Base-by-base conservation (phyloP, 345 rosid genomes). In the Melastoma malabathricum region DNA sequence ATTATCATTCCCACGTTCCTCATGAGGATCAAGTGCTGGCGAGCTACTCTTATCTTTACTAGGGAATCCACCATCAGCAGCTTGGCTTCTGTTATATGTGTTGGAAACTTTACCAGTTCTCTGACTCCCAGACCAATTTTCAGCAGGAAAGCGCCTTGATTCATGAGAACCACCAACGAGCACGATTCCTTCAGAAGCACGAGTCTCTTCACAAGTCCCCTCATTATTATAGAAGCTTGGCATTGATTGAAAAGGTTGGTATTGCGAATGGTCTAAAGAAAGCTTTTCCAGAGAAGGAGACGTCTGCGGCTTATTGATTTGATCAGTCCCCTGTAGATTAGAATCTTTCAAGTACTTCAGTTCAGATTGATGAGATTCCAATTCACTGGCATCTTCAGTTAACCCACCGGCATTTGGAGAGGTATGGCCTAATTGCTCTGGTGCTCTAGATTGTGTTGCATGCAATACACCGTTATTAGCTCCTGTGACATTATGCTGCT, bases 261-360 rank as follows among this genome's bases (percentile, higher is more conserved):
- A 48, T 12, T 59, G 59, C 45, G 7, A 54, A 41, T 67, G 52
- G 55, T 72, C 73, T 46, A 73, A 49, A 58, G 82, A 59, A 61
- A 72, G 82, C 56, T 66, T 51, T 64, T 73, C 76, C 65, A 77
- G 47, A 34, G 77, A 59, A 58, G 65, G 63, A 43, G 64, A 64
- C 67, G 53, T 58, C 39, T 59, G 60, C 52, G 63, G 64, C 18
- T 50, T 59, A 50, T 78, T 72, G 52, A 46, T 43, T 39, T 54
- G 44, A 15, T 60, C 64, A 53, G 13, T 16, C 57, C 58, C 63
- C 60, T 34, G 52, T 61, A 18, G 69, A 34, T 41, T 50, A 57
- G 47, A 64, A 51, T 49, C 46, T 50, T 72, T 62, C 23, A 55
- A 58, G 49, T 46, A 46, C 54, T 60, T 64, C 54, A 41, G 44